Evolutionary conservation across 495 filamentous ascomycete genomes (phyloP), one percentile per base, ranked within the genome.

Genomic region (Penicillium arizonense): DNA sequence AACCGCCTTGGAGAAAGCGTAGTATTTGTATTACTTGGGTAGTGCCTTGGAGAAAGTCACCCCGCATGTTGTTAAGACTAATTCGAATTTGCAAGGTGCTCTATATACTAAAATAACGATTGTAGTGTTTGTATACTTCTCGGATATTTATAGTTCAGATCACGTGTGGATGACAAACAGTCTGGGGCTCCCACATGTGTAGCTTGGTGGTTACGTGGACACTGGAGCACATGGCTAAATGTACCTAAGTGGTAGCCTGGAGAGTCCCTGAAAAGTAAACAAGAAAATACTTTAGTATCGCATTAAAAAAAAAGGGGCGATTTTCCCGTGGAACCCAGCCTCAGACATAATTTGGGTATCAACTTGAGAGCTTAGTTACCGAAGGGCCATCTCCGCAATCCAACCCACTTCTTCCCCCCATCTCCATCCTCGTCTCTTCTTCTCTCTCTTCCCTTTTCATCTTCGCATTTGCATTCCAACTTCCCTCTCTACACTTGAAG

Each of bases 281-380:
- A 33, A 24, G 18, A 38, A 35, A 16, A 33, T 5, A 13, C 10
- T 1, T 1, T 8, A 45, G 23, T 18, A 13, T 5, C 8, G 26
- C 1, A 32, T 14, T 14, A 39, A 47, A 28, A 42, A 32, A 44
- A 50, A 34, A 23, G 48, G 47, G 48, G 33, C 33, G 16, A 41
- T 21, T 30, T 35, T 24, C 35, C 39, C 40, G 20, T 56, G 32
- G 50, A 42, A 40, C 28, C 47, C 47, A 45, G 46, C 40, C 42
- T 50, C 34, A 42, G 47, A 53, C 43, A 53, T 18, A 53, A 53
- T 53, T 47, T 47, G 44, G 51, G 51, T 47, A 47, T 53, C 51
- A 53, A 47, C 51, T 42, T 28, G 38, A 50, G 20, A 50, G 48
- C 51, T 40, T 53, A 32, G 42, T 40, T 34, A 11, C 34, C 38